Base-by-base conservation (phyloP, 257 asterid species). In the Leonotis leonurus region DNA sequence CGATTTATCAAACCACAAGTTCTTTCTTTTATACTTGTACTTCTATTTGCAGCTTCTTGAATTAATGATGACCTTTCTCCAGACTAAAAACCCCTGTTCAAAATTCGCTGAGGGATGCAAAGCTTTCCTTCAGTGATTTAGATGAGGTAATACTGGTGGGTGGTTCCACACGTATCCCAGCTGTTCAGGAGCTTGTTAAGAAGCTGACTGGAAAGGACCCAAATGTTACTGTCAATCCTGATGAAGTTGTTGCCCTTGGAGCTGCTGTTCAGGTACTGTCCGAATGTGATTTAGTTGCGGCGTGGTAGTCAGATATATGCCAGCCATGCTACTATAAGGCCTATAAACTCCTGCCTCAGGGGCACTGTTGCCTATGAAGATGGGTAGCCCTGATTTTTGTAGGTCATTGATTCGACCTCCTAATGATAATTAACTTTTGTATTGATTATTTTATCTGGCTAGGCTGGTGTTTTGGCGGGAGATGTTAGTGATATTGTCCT, bases 381-480 rank as follows among this genome's bases (percentile, higher is more conserved):
- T n/a, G n/a, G n/a, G n/a, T n/a, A n/a, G n/a, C n/a, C n/a, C n/a
- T n/a, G n/a, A n/a, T n/a, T n/a, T n/a, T n/a, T n/a, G n/a, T n/a
- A n/a, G n/a, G n/a, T n/a, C n/a, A n/a, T n/a, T n/a, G n/a, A n/a
- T n/a, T n/a, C n/a, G n/a, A n/a, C n/a, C n/a, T n/a, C n/a, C n/a
- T n/a, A n/a, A n/a, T n/a, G n/a, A n/a, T 48, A 24, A 32, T 33
- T 48, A 40, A 32, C 20, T 45, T 51, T 25, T 17, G 35, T 13
- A 22, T 32, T 62, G 39, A 66, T 43, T 45, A 13, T 62, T 72
- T 26, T 53, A 29, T 52, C 21, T 26, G 56, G 62, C 29, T 73
- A 91, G 98, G 98, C 98, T 75, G 98, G 98, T 76, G 97, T 92
- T 71, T 79, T 92, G 79, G 79, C 97, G 0, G 98, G 98, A 69